phyloP scores from a whole-genome alignment of 768 basidiomycete species.

The Tylopilus cervinicoccineus region DNA sequence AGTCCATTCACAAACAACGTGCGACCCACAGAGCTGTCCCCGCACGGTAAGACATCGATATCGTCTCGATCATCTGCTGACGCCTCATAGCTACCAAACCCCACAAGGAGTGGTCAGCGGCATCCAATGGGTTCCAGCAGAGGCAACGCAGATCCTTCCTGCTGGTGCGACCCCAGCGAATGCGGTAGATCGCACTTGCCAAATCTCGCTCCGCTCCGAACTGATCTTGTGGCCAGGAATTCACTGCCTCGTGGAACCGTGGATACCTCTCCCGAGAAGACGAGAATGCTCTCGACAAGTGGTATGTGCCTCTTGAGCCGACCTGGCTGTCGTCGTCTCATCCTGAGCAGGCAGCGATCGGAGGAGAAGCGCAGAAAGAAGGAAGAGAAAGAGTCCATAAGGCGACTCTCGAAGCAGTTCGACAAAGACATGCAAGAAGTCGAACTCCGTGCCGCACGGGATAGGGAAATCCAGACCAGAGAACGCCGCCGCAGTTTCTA shows the following conservation, averaged over 20 bases:
- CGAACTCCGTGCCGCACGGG: conserved; percentile 55
- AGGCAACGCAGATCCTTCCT: conserved; percentile 59
- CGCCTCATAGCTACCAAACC: conserved; percentile 60
- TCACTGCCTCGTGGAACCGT: conserved; percentile 53
- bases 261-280: conserved; percentile 37
- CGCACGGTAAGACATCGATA: conserved; percentile 52
- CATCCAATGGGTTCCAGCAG: conserved; percentile 63
- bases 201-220: not conserved
- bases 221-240: conserved; percentile 41
- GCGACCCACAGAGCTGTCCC: conserved; percentile 54
- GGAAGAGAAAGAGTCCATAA: conserved; percentile 42
- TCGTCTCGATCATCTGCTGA: conserved; percentile 6
- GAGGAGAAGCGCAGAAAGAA: conserved; percentile 52
- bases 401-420: conserved; percentile 35
- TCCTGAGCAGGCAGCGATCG: conserved; percentile 39
- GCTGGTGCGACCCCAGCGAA: conserved; percentile 56
- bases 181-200: conserved; percentile 36
- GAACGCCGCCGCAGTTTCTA: conserved; percentile 57
- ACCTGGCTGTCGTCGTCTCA: conserved; percentile 11
- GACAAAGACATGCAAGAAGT: conserved; percentile 46
- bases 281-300: conserved; percentile 41
- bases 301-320: conserved; percentile 32
- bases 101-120: conserved; percentile 63
- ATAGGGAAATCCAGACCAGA: conserved; percentile 45
- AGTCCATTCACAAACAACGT: conserved; percentile 14